Evolutionary conservation across 2,329 filamentous ascomycete species (phyloP), one percentile per base, ranked within the genome.

Genomic region (Aspergillus carbonarius): DNA sequence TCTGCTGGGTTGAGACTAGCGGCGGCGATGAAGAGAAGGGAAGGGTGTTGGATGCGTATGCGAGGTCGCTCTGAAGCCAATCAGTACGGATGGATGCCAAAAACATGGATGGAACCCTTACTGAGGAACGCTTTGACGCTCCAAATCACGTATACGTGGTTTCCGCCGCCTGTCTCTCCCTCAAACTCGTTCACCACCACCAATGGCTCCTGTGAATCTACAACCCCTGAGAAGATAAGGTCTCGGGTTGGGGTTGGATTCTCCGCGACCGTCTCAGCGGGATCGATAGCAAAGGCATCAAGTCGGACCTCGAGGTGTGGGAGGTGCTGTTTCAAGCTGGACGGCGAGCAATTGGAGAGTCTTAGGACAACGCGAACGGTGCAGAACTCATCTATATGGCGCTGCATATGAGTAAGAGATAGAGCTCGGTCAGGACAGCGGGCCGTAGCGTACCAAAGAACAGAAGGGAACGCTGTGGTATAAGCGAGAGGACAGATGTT

Each of bases 31-130:
- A 87, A 85, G 49, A 84, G 78, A 25, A 87, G 76, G 5, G 79
- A 80, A 34, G 83, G 83, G 62, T 85, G 80, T 59, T 83, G 79
- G 34, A 84, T 80, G 58, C 83, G 80, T 55, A 80, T 78, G 57
- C 82, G 76, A 55, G 78, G 78, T 30, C 78, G 74, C 49, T 69
- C 76, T 78, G 66, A 10, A 23, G 25, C 4, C 23, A 15, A 57
- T 71, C 53, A 70, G 63, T 40, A 54, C 18, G 40, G 6, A 10
- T 13, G 2, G 23, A 46, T 39, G 30, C 39, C 15, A 34, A 7
- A 7, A 39, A 13, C 17, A 20, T 9, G n/a, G 13, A n/a, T 25
- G 15, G 13, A 13, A 25, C 17, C 64, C 74, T 66, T 65, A 79
- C 77, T 74, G 17, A 81, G 67, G 51, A 76, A 74, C 5, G 75